phyloP scores from a whole-genome alignment of 495 filamentous ascomycete genomes.

The Xylaria grammica region DNA sequence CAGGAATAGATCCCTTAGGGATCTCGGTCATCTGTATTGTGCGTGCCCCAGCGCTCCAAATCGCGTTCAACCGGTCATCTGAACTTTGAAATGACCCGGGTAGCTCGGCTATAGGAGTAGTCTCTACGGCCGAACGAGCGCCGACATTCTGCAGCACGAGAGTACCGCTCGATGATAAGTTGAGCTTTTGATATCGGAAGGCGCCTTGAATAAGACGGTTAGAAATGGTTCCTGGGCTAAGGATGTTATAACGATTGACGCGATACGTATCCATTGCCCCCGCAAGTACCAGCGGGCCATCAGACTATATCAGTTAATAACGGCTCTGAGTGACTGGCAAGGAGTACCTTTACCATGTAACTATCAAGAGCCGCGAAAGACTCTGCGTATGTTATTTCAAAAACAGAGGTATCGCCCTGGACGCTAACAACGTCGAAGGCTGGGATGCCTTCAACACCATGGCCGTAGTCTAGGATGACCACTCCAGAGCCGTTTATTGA shows the following conservation, averaged over 20 bases:
- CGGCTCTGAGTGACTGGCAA: too few species aligned
- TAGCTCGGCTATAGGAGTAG: conserved; percentile 19
- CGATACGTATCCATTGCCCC: conserved; percentile 35
- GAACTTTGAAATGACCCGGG: conserved; percentile 32
- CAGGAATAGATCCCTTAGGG: conserved; percentile 21
- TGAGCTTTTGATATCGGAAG: conserved; percentile 34
- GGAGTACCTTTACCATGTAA: conserved; percentile 25
- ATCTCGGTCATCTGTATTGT: conserved; percentile 31
- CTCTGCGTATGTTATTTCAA: conserved; percentile 32
- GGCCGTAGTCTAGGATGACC: not conserved
- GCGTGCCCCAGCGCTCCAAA: conserved; percentile 29
- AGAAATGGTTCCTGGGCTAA: conserved; percentile 14
- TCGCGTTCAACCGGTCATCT: conserved; percentile 23
- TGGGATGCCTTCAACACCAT: conserved; percentile 26
- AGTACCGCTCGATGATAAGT: conserved; percentile 29
- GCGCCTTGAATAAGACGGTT: conserved; percentile 30
- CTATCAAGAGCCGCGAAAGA: conserved; percentile 20
- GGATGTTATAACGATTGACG: conserved; percentile 30
- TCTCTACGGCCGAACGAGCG: conserved; percentile 20
- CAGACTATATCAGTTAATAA: too few species aligned
- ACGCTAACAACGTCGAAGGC: conserved; percentile 25
- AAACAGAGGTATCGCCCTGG: conserved; percentile 28
- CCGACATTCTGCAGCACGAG: conserved; percentile 26
- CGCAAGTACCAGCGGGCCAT: conserved; percentile 22
- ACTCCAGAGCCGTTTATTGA: too few species aligned